phyloP scores from a whole-genome alignment of 495 filamentous ascomycete genomes.

The Aspergillus baeticus region DNA sequence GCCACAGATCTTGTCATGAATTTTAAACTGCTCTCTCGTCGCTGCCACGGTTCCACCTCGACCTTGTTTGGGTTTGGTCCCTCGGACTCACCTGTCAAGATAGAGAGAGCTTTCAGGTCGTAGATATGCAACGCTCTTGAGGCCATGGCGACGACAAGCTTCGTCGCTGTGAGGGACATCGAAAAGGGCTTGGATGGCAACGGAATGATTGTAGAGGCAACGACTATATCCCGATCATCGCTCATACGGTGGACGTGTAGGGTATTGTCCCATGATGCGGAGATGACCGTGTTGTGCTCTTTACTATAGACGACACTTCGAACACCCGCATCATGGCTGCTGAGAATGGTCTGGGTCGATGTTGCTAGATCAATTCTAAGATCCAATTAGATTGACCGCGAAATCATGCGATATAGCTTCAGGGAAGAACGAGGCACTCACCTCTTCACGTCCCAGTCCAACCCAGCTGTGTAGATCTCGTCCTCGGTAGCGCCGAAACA shows the following conservation, averaged over 20 bases:
- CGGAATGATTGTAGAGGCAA: slow-evolving; percentile 55
- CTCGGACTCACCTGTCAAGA: slow-evolving; percentile 50
- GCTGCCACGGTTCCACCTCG: slow-evolving; percentile 79
- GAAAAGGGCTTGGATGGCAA: slow-evolving; percentile 87
- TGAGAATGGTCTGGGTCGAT: slow-evolving; percentile 70
- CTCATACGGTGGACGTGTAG: slow-evolving; percentile 75
- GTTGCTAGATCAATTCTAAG: slow-evolving; percentile 69
- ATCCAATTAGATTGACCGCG: slow-evolving; percentile 13
- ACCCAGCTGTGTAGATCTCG: slow-evolving; percentile 78
- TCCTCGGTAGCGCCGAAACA: slow-evolving; percentile 81
- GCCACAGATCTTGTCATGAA: slow-evolving; percentile 91
- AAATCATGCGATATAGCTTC: not conserved
- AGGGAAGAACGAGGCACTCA: slow-evolving; percentile 30
- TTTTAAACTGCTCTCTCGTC: slow-evolving; percentile 86
- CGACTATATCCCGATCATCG: slow-evolving; percentile 32
- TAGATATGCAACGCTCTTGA: slow-evolving; percentile 88
- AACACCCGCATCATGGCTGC: slow-evolving; percentile 74
- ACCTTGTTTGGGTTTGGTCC: slow-evolving; percentile 39
- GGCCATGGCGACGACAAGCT: slow-evolving; percentile 94
- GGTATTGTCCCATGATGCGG: slow-evolving; percentile 89
- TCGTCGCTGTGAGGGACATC: slow-evolving; percentile 73
- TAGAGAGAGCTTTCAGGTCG: slow-evolving; percentile 68
- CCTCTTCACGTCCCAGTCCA: slow-evolving; percentile 84
- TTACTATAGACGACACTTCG: slow-evolving; percentile 79
- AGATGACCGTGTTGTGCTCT: slow-evolving; percentile 75